phyloP scores from a whole-genome alignment of 2,329 filamentous ascomycete species.

The Botrytis squamosa region DNA sequence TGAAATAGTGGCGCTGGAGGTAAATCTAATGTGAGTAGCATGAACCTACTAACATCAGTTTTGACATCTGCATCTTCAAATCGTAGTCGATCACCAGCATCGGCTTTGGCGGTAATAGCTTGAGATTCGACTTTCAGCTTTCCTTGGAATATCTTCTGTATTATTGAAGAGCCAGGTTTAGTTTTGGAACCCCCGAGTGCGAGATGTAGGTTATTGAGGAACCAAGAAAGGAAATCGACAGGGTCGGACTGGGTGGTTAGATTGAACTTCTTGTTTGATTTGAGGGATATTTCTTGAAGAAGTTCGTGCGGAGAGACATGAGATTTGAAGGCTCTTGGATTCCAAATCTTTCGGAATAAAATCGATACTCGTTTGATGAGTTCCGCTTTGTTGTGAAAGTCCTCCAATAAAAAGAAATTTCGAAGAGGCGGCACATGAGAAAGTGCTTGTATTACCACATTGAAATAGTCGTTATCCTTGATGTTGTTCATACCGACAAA shows the following conservation, averaged over 20 bases:
- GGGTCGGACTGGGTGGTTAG: constrained; percentile 90
- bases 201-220: constrained; percentile 92
- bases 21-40: constrained; percentile 90
- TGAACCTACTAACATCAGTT: constrained; percentile 73
- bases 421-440: constrained; percentile 86
- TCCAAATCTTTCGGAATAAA: constrained; percentile 96
- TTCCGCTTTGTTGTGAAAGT: constrained; percentile 72
- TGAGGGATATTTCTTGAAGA: constrained; percentile 87
- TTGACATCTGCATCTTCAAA: constrained; percentile 89
- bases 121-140: constrained; percentile 90
- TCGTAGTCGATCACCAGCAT: constrained; percentile 80
- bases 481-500: constrained; percentile 99
- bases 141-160: constrained; percentile 93
- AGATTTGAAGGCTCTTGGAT: constrained; percentile 89
- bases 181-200: constrained; percentile 86
- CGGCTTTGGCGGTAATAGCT: constrained; percentile 86
- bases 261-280: constrained; percentile 89
- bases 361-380: constrained; percentile 86
- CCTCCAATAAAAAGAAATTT: constrained; percentile 87
- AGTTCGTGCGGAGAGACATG: constrained; percentile 98
- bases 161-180: constrained; percentile 78
- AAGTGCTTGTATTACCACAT: constrained; percentile 88
- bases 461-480: constrained; percentile 98
- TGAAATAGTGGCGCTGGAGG: constrained; percentile 93
- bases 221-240: constrained; percentile 96